A percentile compares a stretch with the other conserved stretches of the same genome.
Conservation (phyloP, 371 early-diverging fungal genomes). For the Basidiobolus heterosporus region DNA sequence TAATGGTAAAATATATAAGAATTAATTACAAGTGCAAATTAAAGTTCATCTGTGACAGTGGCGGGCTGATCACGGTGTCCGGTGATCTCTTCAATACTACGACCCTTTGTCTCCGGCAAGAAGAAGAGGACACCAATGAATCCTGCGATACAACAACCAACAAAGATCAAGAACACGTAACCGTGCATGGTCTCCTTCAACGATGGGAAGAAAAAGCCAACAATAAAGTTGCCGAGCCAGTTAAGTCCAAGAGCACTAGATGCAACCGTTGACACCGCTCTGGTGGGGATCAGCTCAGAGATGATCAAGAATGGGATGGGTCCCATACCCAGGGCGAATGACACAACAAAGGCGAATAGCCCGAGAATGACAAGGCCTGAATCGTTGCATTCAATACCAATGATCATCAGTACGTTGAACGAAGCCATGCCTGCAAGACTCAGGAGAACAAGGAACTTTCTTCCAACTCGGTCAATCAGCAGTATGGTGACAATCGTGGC, state of each 20-base stretch:
- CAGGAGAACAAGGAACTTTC: slow-evolving; percentile 46
- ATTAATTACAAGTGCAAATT: too few relatives aligned
- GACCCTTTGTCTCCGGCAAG: slow-evolving; percentile 39
- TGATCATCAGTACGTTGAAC: slow-evolving; percentile 28
- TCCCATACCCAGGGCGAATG: slow-evolving; percentile 71
- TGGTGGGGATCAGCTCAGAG: slow-evolving; percentile 47
- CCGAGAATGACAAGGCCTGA: too few relatives aligned
- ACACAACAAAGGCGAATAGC: slow-evolving; percentile 55
- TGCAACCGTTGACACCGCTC: slow-evolving; percentile 40
- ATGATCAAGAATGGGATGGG: slow-evolving; percentile 55
- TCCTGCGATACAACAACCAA: slow-evolving; percentile 26
- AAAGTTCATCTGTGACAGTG: too few relatives aligned
- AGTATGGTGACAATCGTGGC: slow-evolving; percentile 26
- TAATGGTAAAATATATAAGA: too few relatives aligned
- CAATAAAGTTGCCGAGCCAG: slow-evolving; percentile 48
- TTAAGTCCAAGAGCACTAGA: slow-evolving; percentile 42
- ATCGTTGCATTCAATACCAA: slow-evolving; percentile 27
- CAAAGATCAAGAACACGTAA: slow-evolving; percentile 59
- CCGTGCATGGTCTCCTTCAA: slow-evolving; percentile 35
- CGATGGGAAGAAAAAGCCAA: slow-evolving; percentile 43
- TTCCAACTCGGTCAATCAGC: slow-evolving; percentile 56
- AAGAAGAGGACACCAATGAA: slow-evolving; percentile 35
- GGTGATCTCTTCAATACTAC: slow-evolving; percentile 39
- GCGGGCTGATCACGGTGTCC: slow-evolving; percentile 30
- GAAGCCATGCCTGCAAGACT: slow-evolving; percentile 35